Percentiles rank a stretch among this genome's conserved stretches.
Evolutionary conservation across 1,139 yeast species (phyloP).

Genomic region (Protomyces inouyei): DNA sequence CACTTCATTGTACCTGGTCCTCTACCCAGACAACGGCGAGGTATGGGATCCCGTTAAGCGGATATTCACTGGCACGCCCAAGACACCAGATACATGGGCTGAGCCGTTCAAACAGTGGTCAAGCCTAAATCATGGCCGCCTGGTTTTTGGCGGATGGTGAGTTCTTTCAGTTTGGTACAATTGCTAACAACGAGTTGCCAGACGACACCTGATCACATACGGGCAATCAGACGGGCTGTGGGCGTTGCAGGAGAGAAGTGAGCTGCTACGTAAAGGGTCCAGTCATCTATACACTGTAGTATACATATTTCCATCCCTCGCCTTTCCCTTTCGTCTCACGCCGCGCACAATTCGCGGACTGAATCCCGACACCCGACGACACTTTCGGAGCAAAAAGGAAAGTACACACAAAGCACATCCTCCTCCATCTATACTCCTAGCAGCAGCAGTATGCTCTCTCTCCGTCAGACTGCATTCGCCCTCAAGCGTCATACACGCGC

Average conservation of each 20-base stretch:
- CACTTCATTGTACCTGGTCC: neutral
- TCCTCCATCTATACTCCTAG: neutral
- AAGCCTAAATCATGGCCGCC: conserved; percentile 6
- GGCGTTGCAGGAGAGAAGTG: neutral
- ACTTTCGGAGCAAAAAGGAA: neutral
- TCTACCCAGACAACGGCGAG: conserved; percentile 23
- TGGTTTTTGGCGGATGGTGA: conserved; percentile 22
- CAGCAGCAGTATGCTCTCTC: neutral
- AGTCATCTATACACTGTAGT: neutral
- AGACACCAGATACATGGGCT: conserved; percentile 10
- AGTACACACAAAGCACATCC: neutral
- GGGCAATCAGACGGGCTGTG: neutral
- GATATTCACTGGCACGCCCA: conserved; percentile 5
- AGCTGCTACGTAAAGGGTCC: neutral
- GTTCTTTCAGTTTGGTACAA: neutral
- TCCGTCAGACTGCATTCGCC: neutral
- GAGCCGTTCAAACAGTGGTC: neutral
- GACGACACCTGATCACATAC: conserved; percentile 14
- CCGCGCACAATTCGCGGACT: neutral
- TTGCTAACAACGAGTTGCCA: conserved; percentile 1
- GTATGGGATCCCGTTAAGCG: conserved; percentile 13
- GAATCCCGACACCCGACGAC: no score
- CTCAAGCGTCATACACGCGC: conserved; percentile 1
- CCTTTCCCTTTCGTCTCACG: neutral
- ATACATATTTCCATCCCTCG: neutral